Evolutionary conservation across 2,329 filamentous ascomycete species (phyloP).

Genomic region (Paraconiothyrium sp.): DNA sequence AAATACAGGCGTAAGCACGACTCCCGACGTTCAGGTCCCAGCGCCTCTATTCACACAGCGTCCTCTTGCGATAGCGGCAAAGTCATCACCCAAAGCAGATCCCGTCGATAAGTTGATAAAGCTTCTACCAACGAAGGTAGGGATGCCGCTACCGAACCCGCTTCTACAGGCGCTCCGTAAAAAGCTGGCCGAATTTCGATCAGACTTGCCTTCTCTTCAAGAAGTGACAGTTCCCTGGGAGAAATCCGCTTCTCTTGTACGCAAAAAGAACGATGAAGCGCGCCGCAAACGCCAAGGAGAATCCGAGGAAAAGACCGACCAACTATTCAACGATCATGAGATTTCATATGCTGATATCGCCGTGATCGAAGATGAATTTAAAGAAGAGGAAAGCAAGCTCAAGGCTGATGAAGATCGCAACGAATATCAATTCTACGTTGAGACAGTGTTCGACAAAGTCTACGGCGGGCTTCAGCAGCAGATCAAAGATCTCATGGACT

Average conservation of each 20-base stretch:
- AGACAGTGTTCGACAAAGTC: conserved; percentile 60
- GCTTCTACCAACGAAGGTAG: conserved; percentile 33
- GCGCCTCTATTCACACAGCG: conserved; percentile 37
- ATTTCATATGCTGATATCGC: conserved; percentile 68
- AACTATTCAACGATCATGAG: conserved; percentile 64
- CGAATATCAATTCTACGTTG: conserved; percentile 62
- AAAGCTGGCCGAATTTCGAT: conserved; percentile 25
- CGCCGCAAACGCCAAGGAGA: conserved; percentile 61
- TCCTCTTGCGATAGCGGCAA: conserved; percentile 24
- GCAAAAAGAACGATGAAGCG: conserved; percentile 58
- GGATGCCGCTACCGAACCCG: conserved; percentile 22
- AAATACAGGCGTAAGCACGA: conserved; percentile 27
- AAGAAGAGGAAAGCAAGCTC: conserved; percentile 60
- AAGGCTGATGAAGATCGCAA: conserved; percentile 63
- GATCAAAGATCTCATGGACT: conserved; percentile 58
- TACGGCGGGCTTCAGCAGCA: conserved; percentile 61
- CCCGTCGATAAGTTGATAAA: conserved; percentile 29
- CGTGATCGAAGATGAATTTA: conserved; percentile 64
- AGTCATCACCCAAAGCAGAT: conserved; percentile 18
- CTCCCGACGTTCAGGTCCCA: conserved; percentile 35
- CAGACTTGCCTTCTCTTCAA: conserved; percentile 31
- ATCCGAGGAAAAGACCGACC: conserved; percentile 62
- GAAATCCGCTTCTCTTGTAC: conserved; percentile 52
- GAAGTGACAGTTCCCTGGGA: conserved; percentile 56
- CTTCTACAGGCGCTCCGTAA: conserved; percentile 35